A percentile compares a stretch with the other conserved stretches of the same genome.
phyloP scores from a whole-genome alignment of 2,329 filamentous ascomycete species.

The Colletotrichum plurivorum region DNA sequence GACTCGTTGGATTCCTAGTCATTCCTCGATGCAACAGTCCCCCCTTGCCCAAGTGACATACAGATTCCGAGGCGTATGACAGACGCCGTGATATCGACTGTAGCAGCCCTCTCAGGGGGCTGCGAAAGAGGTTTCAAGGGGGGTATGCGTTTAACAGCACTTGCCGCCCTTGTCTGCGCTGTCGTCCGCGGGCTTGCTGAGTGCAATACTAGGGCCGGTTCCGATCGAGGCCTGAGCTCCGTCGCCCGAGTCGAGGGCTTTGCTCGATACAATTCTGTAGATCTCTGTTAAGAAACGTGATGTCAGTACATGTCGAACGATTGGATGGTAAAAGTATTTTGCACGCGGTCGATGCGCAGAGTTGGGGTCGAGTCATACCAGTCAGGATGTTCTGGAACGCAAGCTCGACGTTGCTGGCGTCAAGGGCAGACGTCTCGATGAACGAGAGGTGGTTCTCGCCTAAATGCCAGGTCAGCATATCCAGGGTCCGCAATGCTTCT shows the following conservation, averaged over 20 bases:
- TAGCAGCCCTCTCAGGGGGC: conserved; percentile 36
- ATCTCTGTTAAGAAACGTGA: conserved; percentile 76
- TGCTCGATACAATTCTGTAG: conserved; percentile 98
- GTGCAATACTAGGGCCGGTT: conserved; percentile 85
- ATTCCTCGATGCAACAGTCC: conserved; percentile 41
- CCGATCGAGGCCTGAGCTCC: conserved; percentile 83
- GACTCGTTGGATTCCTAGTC: conserved; percentile 42
- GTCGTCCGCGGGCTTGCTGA: conserved; percentile 87
- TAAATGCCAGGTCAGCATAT: conserved; percentile 52
- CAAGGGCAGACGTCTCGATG: conserved; percentile 98
- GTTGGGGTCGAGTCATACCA: conserved; percentile 67
- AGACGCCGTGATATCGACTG: conserved; percentile 49
- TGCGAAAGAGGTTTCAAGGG: conserved; percentile 35
- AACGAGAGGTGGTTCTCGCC: conserved; percentile 99
- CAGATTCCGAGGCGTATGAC: conserved; percentile 49
- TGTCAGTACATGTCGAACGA: conserved; percentile 3
- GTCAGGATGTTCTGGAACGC: conserved; percentile 99
- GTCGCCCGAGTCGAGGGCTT: conserved; percentile 93
- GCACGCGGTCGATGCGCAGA: conserved; percentile 4
- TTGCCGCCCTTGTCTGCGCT: conserved; percentile 82
- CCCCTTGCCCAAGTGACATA: conserved; percentile 41
- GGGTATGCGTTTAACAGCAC: conserved; percentile 75
- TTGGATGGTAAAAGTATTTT: conserved; percentile 23
- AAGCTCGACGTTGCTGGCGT: conserved; percentile 98
- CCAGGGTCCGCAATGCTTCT: conserved; percentile 4